A percentile compares a stretch with the other conserved stretches of the same genome.
Evolutionary conservation across 176 grass and related monocot genomes (phyloP).

Genomic region (Phragmites australis): DNA sequence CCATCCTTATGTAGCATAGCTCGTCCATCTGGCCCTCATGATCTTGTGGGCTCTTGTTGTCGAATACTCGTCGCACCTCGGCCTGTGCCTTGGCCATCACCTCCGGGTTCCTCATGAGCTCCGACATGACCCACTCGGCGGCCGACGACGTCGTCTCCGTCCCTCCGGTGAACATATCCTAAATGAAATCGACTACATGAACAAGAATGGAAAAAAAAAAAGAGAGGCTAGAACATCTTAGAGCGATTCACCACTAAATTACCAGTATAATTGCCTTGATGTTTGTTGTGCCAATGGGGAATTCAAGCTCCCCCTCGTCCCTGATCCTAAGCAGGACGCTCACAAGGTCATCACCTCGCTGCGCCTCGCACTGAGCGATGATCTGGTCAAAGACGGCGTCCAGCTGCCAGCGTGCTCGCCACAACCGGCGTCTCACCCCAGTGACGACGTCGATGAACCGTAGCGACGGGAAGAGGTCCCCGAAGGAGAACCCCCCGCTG

Average conservation of each 20-base stretch:
- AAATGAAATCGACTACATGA: background rate
- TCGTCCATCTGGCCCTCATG: background rate
- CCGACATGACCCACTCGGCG: slow-evolving; percentile 25
- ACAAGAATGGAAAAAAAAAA: background rate
- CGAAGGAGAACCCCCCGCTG: background rate
- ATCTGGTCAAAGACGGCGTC: slow-evolving; percentile 10
- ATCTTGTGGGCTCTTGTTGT: background rate
- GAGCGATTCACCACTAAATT: background rate
- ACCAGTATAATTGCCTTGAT: background rate
- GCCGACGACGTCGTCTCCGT: background rate
- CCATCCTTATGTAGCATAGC: background rate
- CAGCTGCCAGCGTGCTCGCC: background rate
- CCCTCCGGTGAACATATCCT: slow-evolving; percentile 30
- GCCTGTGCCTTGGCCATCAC: slow-evolving; percentile 27
- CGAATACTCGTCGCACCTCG: slow-evolving; percentile 11
- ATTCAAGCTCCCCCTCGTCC: slow-evolving; percentile 2
- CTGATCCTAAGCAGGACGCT: slow-evolving; percentile 35
- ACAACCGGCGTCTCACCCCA: background rate
- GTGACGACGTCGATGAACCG: slow-evolving; percentile 22
- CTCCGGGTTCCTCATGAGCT: slow-evolving; percentile 22
- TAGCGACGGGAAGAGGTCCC: slow-evolving; percentile 29
- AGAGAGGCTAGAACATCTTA: background rate
- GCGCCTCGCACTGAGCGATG: background rate
- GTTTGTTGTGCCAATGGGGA: background rate
- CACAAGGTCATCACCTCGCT: slow-evolving; percentile 3